Conservation (phyloP, 129 eudicot genomes). For the Lactuca saligna region DNA sequence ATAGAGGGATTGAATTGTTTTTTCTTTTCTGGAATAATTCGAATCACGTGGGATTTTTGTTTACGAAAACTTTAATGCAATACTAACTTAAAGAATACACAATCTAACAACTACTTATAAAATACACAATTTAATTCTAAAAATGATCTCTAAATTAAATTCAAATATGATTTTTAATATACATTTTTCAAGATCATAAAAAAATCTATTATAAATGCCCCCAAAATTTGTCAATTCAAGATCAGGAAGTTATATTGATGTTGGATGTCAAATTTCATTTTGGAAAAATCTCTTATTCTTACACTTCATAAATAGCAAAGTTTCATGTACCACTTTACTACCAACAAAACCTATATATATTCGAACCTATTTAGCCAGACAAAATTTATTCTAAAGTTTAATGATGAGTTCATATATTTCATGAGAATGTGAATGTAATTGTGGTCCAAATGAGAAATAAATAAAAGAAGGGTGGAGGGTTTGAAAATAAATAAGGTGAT, state of each 20-base stretch:
- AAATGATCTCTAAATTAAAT: too few relatives aligned
- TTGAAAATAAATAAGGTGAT: slow-evolving; percentile 33
- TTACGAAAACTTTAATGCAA: neutral
- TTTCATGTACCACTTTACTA: neutral
- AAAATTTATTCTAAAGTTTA: neutral
- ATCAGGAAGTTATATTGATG: neutral
- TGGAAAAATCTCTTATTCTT: neutral
- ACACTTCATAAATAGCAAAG: neutral
- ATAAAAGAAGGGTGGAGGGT: slow-evolving; percentile 18
- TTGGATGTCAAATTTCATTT: neutral
- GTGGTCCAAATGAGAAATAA: slow-evolving; percentile 37
- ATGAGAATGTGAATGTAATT: slow-evolving; percentile 6
- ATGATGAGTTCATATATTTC: neutral
- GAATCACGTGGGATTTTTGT: neutral
- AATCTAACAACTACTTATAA: neutral
- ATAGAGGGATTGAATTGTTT: too few relatives aligned
- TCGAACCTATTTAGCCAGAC: neutral
- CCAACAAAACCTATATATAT: neutral
- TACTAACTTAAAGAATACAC: neutral
- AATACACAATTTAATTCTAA: neutral
- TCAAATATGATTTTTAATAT: too few relatives aligned
- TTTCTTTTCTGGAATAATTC: neutral
- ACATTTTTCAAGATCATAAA: neutral
- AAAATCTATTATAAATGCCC: too few relatives aligned
- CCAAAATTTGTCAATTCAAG: too few relatives aligned